phyloP scores from a whole-genome alignment of 2,329 filamentous ascomycete genomes.

The Fusarium mangiferae region DNA sequence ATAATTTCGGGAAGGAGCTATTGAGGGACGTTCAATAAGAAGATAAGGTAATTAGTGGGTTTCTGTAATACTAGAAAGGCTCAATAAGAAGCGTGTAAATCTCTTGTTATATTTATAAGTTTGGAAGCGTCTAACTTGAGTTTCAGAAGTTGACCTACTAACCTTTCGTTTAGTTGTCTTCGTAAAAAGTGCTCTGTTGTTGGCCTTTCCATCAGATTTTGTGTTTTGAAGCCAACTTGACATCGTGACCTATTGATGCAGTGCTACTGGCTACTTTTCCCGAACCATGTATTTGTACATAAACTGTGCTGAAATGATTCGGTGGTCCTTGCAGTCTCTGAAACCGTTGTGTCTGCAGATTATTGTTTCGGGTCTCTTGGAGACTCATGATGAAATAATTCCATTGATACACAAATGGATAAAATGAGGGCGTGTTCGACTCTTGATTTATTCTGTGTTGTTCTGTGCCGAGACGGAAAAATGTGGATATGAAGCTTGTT shows the following conservation, averaged over 20 bases:
- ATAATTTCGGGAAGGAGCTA: no score
- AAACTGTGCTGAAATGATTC: neutral
- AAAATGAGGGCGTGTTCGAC: neutral
- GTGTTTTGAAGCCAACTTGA: neutral
- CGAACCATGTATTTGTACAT: neutral
- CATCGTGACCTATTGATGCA: neutral
- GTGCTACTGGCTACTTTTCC: neutral
- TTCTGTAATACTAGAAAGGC: neutral
- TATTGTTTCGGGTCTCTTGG: neutral
- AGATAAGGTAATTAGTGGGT: neutral
- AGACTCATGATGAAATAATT: neutral
- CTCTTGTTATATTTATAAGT: no score
- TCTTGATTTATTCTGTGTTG: neutral
- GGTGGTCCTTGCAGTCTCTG: neutral
- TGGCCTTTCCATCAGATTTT: neutral
- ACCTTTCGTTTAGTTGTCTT: neutral
- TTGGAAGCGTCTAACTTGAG: neutral
- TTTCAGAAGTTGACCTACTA: neutral
- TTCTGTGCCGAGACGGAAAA: constrained; percentile 17
- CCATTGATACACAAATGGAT: neutral
- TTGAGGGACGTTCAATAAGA: neutral
- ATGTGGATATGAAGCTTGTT: constrained; percentile 37
- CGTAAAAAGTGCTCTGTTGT: neutral
- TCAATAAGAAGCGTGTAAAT: neutral
- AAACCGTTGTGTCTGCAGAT: neutral